Base-by-base conservation (phyloP, 1,139 yeast genomes). In the Kodamaea ohmeri region DNA sequence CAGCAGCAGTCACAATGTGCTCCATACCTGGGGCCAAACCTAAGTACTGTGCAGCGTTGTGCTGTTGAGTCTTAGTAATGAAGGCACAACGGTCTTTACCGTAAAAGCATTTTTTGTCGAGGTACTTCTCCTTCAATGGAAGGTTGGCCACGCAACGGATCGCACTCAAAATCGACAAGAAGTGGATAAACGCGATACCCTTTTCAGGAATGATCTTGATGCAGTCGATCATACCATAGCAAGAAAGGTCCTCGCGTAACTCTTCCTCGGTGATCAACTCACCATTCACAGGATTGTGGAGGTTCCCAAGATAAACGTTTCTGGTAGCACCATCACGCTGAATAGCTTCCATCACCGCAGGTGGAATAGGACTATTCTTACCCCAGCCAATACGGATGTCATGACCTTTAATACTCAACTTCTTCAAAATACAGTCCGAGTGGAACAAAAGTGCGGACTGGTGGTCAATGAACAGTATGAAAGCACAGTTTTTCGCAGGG, bases 11-110 rank as follows among this genome's bases (percentile, higher is more conserved):
- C 19, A 82, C 82, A 42, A 86, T 70, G 55, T 85, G 89, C 56
- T 86, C 96, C 78, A 83, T 80, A 19, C 95, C 95, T 16, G 95
- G 95, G 29, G 90, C 89, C 49, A 89, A 73, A 2, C 97, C 97
- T 44, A 90, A 68, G 58, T 88, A 90, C 62, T 90, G 96, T 6
- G 97, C 96, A 16, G 97, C 97, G 60, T 90, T 89, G 57, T 90
- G 97, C 62, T 89, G 96, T 63, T 92, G 97, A 20, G 97, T 86
- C 60, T 87, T 88, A 26, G 97, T 88, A 37, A 90, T 86, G 54
- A 78, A 78, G 4, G 83, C 83, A 61, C 83, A 78, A 53, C 83
- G 59, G 55, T 84, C 82, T 44, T 78, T 78, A 44, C 83, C 83
- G 48, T 77, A 78, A 50, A 74, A 77, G 37, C 80, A 76, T 53